A percentile compares a stretch with the other conserved stretches of the same genome.
Conservation (phyloP, 495 filamentous ascomycete species). For the Podospora pseudoanserina region DNA sequence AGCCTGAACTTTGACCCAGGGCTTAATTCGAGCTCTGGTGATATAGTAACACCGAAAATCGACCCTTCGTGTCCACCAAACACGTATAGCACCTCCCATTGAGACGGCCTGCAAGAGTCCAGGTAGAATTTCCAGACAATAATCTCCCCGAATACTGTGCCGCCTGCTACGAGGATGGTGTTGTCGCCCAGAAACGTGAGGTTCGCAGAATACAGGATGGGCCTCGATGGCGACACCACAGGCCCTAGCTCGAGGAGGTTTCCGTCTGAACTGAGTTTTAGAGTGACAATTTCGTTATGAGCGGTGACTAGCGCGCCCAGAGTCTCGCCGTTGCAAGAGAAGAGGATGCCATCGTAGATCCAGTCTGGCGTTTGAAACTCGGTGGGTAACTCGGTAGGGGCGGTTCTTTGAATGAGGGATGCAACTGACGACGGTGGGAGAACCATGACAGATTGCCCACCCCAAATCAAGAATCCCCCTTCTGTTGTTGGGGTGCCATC, state of each 20-base stretch:
- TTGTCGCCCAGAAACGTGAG: conserved; percentile 55
- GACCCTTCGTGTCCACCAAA: conserved; percentile 92
- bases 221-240: conserved; percentile 67
- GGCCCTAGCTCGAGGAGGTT: conserved; percentile 32
- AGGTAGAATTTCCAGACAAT: conserved; percentile 76
- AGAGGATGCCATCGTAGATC: conserved; percentile 72
- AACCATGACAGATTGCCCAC: conserved; percentile 42
- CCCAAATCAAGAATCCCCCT: conserved; percentile 44
- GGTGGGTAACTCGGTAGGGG: background rate
- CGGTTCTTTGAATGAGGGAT: conserved; percentile 20
- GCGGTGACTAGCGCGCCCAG: conserved; percentile 64
- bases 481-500: background rate
- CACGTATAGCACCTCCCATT: conserved; percentile 56
- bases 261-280: conserved; percentile 22
- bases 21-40: conserved; percentile 48
- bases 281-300: conserved; percentile 67
- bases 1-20: conserved; percentile 47
- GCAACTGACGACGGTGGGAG: conserved; percentile 24
- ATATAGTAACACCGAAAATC: conserved; percentile 83
- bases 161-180: conserved; percentile 71
- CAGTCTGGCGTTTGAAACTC: conserved; percentile 61
- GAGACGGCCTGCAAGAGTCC: conserved; percentile 5
- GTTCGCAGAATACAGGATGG: conserved; percentile 84
- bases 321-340: conserved; percentile 22
- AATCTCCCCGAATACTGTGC: conserved; percentile 91